Conservation (phyloP, 2,329 filamentous ascomycete species). For the Lasiodiplodia theobromae region DNA sequence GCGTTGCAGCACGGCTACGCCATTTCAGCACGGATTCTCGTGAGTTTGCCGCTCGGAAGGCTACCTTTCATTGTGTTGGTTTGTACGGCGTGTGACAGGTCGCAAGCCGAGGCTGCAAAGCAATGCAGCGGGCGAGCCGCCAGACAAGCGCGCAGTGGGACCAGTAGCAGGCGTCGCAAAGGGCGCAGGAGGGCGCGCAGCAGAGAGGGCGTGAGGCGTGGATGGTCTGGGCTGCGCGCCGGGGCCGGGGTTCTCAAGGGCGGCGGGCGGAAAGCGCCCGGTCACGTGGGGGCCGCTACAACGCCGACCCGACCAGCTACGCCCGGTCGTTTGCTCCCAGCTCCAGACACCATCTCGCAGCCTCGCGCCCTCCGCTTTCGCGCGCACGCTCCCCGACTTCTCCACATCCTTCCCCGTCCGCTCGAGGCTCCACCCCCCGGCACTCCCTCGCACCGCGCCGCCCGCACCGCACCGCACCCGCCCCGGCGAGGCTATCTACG, state of each 20-base stretch:
- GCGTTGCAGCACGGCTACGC: constrained; percentile 84
- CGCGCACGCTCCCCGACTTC: neutral
- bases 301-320: constrained; percentile 27
- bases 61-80: constrained; percentile 29
- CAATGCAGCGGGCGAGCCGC: constrained; percentile 9
- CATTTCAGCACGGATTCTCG: constrained; percentile 24
- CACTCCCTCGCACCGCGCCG: constrained; percentile 6
- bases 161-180: neutral
- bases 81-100: constrained; percentile 22
- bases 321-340: constrained; percentile 24
- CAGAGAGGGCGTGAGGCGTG: constrained; percentile 2
- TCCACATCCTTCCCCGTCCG: neutral
- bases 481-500: constrained; percentile 43
- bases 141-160: neutral
- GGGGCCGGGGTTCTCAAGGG: neutral
- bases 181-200: neutral
- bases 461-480: constrained; percentile 29
- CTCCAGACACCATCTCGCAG: constrained; percentile 22
- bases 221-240: constrained; percentile 17
- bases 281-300: constrained; percentile 21
- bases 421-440: constrained; percentile 6
- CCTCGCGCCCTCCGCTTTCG: constrained; percentile 15
- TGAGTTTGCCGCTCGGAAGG: constrained; percentile 8
- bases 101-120: constrained; percentile 11
- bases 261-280: neutral